These are phyloP conservation scores for Ophiostoma ulmi DNA, from an alignment of 2,329 filamentous ascomycete species.

Conservation along the genomic window DNA sequence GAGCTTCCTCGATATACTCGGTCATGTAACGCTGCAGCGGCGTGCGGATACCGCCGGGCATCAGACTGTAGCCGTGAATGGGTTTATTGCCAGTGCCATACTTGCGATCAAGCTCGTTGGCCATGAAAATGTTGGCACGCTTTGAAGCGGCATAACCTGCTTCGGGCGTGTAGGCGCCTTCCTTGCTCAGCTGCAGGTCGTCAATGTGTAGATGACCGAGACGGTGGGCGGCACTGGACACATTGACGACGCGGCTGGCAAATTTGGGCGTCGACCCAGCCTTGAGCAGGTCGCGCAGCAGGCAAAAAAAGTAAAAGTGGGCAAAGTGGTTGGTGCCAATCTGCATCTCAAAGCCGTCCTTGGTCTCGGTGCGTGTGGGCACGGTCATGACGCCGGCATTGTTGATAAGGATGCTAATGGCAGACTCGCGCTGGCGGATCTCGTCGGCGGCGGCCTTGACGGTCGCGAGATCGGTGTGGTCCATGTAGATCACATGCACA, in stretches of 20 bases:
- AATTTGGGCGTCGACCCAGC: conserved; percentile 37
- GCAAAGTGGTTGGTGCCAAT: conserved; percentile 49
- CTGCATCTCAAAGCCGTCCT: conserved; percentile 46
- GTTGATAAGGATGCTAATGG: conserved; percentile 36
- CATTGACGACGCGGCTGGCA: conserved; percentile 41
- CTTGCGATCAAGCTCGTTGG: conserved; percentile 43
- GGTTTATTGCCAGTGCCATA: conserved; percentile 32
- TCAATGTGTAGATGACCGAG: conserved; percentile 26
- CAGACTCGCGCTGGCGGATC: conserved; percentile 28
- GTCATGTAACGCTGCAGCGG: neutral
- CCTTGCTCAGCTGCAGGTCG: neutral
- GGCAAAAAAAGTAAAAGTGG: conserved; percentile 50
- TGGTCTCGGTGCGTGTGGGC: conserved; percentile 35
- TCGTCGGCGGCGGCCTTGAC: conserved; percentile 35
- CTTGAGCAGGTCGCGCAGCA: conserved; percentile 42
- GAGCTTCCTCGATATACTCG: neutral
- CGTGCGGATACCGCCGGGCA: neutral
- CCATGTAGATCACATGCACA: conserved; percentile 36
- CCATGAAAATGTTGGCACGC: conserved; percentile 44
- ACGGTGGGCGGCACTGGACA: conserved; percentile 42
- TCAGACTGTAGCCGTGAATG: neutral
- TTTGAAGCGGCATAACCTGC: conserved; percentile 42
- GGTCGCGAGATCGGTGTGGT: conserved; percentile 32
- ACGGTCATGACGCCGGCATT: conserved; percentile 44
- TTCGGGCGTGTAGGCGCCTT: conserved; percentile 34